phyloP scores from a whole-genome alignment of 768 basidiomycete genomes.

The Butyriboletus loyo region DNA sequence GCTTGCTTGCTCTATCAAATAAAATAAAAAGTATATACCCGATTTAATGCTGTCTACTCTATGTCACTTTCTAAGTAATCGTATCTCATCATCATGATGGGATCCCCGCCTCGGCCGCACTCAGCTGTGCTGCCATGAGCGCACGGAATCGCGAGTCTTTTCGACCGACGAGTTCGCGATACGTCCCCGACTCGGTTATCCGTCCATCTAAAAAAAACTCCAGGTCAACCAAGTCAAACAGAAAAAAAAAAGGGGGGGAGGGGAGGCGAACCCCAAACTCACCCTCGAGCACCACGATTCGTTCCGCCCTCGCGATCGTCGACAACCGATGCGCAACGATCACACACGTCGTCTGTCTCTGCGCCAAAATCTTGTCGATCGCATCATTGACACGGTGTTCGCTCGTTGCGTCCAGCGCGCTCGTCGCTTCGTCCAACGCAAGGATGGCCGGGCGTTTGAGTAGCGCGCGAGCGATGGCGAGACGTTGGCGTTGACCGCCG shows the following conservation, averaged over 20 bases:
- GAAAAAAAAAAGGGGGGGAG: too few relatives aligned
- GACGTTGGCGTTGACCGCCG: conserved; percentile 78
- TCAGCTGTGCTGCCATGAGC: conserved; percentile 88
- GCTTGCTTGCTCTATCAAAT: not conserved
- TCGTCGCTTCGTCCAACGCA: conserved; percentile 87
- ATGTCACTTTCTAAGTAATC: not conserved
- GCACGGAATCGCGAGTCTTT: conserved; percentile 76
- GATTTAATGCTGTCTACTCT: conserved; percentile 3
- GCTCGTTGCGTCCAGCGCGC: conserved; percentile 83
- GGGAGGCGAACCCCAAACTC: too few relatives aligned
- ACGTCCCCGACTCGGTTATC: conserved; percentile 81
- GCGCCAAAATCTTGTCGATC: conserved; percentile 80
- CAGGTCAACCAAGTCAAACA: too few relatives aligned
- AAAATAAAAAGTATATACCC: not conserved
- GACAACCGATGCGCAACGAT: conserved; percentile 89
- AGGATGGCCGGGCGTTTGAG: conserved; percentile 87
- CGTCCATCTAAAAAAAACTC: conserved; percentile 54
- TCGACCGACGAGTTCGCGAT: conserved; percentile 69
- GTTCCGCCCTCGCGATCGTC: conserved; percentile 85
- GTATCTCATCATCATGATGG: not conserved
- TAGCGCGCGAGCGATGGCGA: conserved; percentile 83
- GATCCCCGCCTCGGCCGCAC: conserved; percentile 37
- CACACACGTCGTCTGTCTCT: conserved; percentile 78
- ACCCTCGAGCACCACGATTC: conserved; percentile 89
- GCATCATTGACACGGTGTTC: conserved; percentile 85